Conservation (phyloP, 169 alveolate species). For the Eimeria maxima region DNA sequence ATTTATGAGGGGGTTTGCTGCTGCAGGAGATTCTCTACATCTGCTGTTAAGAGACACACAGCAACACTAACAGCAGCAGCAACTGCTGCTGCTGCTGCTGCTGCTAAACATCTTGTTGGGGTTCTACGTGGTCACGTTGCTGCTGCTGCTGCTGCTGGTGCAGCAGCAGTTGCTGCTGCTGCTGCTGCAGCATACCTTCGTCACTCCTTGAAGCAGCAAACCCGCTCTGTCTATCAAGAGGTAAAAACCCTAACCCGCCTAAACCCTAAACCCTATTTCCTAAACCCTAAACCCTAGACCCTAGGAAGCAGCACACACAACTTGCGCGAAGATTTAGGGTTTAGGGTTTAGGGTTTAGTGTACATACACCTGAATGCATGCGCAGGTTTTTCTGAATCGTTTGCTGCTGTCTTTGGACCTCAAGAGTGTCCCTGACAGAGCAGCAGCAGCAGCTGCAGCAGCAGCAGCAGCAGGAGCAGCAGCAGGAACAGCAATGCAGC, state of each 20-base stretch:
- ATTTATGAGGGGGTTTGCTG: not conserved
- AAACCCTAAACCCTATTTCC: not conserved
- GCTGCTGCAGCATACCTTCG: conserved; percentile 2
- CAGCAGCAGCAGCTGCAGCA: conserved; percentile 31
- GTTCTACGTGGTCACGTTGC: not conserved
- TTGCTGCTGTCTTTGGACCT: conserved; percentile 8
- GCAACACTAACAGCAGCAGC: conserved; percentile 9
- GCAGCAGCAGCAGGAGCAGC: conserved; percentile 13
- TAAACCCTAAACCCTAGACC: not conserved
- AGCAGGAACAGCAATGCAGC: not conserved
- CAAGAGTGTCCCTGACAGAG: not conserved
- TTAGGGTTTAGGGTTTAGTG: not conserved
- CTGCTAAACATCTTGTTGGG: not conserved
- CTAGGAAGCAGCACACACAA: not conserved
- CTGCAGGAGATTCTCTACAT: conserved; percentile 8
- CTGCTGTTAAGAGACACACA: not conserved
- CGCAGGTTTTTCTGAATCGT: conserved; percentile 1
- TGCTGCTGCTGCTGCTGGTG: conserved; percentile 10
- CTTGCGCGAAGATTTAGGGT: too few species aligned
- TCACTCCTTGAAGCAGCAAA: not conserved
- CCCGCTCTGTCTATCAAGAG: not conserved
- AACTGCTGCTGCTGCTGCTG: conserved; percentile 32
- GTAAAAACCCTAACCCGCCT: not conserved
- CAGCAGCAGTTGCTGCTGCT: conserved; percentile 40
- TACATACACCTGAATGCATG: not conserved